These are phyloP conservation scores for Ceratobasidium theobromae DNA, from an alignment of 1,284 basidiomycete genomes.

Conservation along the genomic window DNA sequence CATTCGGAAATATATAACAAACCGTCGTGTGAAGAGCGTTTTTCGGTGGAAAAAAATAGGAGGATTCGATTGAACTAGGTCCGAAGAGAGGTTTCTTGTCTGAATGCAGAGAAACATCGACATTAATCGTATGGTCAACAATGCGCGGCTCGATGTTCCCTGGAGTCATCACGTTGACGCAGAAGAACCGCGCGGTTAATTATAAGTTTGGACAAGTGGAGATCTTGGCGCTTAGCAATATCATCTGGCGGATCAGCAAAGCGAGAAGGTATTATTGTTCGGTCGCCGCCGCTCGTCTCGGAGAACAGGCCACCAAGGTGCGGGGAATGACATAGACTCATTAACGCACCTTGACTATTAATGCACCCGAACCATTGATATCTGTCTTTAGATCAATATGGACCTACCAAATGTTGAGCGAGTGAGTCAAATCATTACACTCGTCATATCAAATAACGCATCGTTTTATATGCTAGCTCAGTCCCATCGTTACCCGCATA, in stretches of 20 bases:
- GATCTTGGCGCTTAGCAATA: conserved; percentile 27
- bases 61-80: background rate
- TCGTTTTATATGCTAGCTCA: conserved; percentile 51
- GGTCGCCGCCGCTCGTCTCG: background rate
- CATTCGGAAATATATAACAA: background rate
- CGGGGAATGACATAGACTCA: conserved; percentile 7
- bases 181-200: conserved; percentile 7
- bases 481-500: conserved; percentile 61
- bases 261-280: background rate
- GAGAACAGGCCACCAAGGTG: background rate
- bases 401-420: conserved; percentile 12
- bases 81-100: background rate
- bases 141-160: background rate
- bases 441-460: background rate
- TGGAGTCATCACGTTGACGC: conserved; percentile 23
- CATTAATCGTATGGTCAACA: background rate
- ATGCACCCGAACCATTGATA: too few relatives aligned
- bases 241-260: background rate
- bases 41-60: background rate
- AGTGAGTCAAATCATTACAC: background rate
- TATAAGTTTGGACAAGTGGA: background rate
- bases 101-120: background rate
- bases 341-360: background rate
- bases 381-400: background rate
- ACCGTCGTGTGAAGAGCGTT: background rate